Conservation (phyloP, 2,329 filamentous ascomycete species). For the Scytalidium sp. region DNA sequence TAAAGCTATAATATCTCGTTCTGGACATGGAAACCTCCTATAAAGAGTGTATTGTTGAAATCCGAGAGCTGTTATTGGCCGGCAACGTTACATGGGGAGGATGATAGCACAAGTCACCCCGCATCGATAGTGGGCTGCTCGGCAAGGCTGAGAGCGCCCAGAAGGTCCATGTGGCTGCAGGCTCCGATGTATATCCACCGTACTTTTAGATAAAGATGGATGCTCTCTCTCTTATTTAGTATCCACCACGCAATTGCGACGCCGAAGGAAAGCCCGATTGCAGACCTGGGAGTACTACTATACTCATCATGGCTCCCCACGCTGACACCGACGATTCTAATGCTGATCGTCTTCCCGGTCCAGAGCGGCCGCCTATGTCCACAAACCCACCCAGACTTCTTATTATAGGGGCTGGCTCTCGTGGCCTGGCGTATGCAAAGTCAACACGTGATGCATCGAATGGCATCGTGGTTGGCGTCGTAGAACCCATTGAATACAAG, state of each 20-base stretch:
- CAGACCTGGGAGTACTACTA: too few species aligned
- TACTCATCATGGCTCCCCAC: slow-evolving; percentile 22
- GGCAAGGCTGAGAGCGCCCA: slow-evolving; percentile 12
- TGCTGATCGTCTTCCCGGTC: slow-evolving; percentile 20
- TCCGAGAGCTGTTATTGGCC: slow-evolving; percentile 9
- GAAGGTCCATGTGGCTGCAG: neutral
- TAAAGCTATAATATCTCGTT: too few species aligned
- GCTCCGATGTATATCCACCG: neutral
- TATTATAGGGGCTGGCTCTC: slow-evolving; percentile 78
- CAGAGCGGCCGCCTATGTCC: slow-evolving; percentile 28
- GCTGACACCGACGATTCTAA: slow-evolving; percentile 15
- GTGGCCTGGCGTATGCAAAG: slow-evolving; percentile 71
- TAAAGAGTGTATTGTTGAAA: too few species aligned
- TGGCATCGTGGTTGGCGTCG: slow-evolving; percentile 72
- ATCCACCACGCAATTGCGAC: too few species aligned
- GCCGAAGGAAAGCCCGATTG: too few species aligned
- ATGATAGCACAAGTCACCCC: neutral
- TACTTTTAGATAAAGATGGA: too few species aligned
- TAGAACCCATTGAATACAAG: slow-evolving; percentile 78
- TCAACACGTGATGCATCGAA: slow-evolving; percentile 63
- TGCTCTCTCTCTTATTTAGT: too few species aligned
- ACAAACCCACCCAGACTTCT: slow-evolving; percentile 62
- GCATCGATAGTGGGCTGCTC: neutral
- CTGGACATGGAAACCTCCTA: too few species aligned
- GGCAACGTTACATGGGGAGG: slow-evolving; percentile 16